Conservation (phyloP, 495 filamentous ascomycete genomes). For the Neurospora sp. region DNA sequence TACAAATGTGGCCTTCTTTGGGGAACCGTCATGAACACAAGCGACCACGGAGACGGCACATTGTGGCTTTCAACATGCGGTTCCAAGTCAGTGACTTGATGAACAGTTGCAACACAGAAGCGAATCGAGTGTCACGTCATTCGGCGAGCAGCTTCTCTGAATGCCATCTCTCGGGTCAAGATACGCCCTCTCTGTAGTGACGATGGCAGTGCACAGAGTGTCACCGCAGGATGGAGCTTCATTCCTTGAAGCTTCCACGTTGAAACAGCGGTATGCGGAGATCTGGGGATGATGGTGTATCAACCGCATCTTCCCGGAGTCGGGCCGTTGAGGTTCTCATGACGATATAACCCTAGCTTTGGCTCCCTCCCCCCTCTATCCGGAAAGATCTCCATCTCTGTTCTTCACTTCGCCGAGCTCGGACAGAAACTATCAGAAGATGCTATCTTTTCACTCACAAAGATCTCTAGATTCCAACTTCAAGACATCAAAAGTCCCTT, state of each 20-base stretch:
- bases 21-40: background rate
- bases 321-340: background rate
- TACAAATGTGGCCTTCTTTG: background rate
- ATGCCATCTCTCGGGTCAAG: background rate
- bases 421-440: background rate
- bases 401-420: background rate
- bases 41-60: background rate
- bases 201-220: background rate
- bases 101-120: background rate
- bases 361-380: background rate
- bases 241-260: background rate
- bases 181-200: background rate
- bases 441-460: background rate
- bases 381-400: background rate
- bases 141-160: background rate
- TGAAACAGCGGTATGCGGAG: background rate
- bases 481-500: background rate
- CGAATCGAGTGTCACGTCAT: background rate
- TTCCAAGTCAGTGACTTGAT: background rate
- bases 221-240: background rate
- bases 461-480: background rate
- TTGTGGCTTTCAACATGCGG: background rate
- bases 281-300: background rate
- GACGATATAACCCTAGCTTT: background rate
- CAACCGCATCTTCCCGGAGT: background rate